Conservation (phyloP, 129 eudicot genomes). For the Erigeron canadensis region DNA sequence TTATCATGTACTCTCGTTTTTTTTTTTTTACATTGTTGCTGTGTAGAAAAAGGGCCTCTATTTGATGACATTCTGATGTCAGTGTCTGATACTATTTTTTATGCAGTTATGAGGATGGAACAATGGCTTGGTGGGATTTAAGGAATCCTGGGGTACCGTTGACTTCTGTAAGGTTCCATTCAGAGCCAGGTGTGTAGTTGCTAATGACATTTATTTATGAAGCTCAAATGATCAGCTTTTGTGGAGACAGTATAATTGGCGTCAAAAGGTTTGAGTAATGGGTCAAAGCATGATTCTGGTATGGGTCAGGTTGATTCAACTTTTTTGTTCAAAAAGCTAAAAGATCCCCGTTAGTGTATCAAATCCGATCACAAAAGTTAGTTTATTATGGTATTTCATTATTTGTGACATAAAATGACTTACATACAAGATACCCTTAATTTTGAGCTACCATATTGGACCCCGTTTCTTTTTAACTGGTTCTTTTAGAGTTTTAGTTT, state of each 20-base stretch:
- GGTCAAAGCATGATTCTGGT: not conserved
- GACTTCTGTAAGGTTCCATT: slow-evolving; percentile 63
- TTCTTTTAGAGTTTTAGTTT: not conserved
- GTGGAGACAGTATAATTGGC: not conserved
- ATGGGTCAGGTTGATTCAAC: not conserved
- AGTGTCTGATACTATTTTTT: not conserved
- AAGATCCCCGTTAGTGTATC: not conserved
- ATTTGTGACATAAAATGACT: not conserved
- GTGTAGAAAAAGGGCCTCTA: not conserved
- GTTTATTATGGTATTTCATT: not conserved
- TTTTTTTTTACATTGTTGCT: not conserved
- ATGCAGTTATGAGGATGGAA: slow-evolving; percentile 79
- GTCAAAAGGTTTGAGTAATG: not conserved
- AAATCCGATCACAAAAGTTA: not conserved
- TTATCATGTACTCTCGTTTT: not conserved
- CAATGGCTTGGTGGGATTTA: slow-evolving; percentile 93
- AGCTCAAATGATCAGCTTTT: not conserved
- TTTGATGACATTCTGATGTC: not conserved
- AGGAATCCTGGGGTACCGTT: slow-evolving; percentile 66
- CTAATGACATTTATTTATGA: not conserved
- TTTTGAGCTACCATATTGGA: not conserved
- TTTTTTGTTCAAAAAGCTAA: not conserved
- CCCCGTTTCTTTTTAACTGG: too few species aligned
- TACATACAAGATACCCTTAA: too few species aligned
- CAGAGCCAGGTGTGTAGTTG: slow-evolving; percentile 67